Conservation (phyloP, 1,139 yeast genomes). For the Kurtzmaniella quercitrusa region DNA sequence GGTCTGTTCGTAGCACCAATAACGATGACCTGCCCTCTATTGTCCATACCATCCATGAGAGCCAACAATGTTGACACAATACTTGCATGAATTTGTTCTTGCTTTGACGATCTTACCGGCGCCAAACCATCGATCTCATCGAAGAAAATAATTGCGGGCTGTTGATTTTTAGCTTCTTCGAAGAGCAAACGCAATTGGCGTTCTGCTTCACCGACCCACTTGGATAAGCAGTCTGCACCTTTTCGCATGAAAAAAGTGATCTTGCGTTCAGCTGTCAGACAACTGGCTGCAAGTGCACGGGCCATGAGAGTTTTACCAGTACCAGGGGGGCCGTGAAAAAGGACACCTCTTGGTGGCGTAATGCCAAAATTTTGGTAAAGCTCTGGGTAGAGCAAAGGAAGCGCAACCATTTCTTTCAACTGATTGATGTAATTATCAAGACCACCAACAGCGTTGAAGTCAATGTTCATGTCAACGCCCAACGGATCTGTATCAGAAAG, state of each 20-base stretch:
- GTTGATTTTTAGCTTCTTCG: conserved; percentile 95
- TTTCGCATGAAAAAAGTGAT: conserved; percentile 97
- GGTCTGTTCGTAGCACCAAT: conserved; percentile 99
- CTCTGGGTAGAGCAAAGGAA: conserved; percentile 92
- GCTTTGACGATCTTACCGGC: conserved; percentile 94
- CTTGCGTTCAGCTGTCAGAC: conserved; percentile 75
- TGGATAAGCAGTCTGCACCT: conserved; percentile 95
- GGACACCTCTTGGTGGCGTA: conserved; percentile 96
- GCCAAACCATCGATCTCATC: conserved; percentile 99
- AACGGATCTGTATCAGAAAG: conserved; percentile 93
- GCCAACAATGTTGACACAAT: conserved; percentile 93
- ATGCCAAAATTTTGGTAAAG: conserved; percentile 84
- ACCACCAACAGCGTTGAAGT: conserved; percentile 90
- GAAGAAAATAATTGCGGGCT: conserved; percentile 91
- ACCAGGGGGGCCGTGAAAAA: conserved; percentile 99
- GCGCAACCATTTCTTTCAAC: conserved; percentile 93
- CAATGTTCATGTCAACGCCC: conserved; percentile 90
- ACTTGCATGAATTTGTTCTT: conserved; percentile 97
- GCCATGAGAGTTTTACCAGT: conserved; percentile 99
- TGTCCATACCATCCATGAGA: conserved; percentile 99
- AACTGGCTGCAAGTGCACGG: conserved; percentile 92
- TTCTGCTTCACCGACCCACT: conserved; percentile 99
- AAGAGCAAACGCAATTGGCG: conserved; percentile 83
- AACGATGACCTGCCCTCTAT: conserved; percentile 92
- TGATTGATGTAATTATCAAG: conserved; percentile 86